A percentile compares a stretch with the other conserved stretches of the same genome.
Conservation (phyloP, 768 basidiomycete species). For the Arthromyces matolae region DNA sequence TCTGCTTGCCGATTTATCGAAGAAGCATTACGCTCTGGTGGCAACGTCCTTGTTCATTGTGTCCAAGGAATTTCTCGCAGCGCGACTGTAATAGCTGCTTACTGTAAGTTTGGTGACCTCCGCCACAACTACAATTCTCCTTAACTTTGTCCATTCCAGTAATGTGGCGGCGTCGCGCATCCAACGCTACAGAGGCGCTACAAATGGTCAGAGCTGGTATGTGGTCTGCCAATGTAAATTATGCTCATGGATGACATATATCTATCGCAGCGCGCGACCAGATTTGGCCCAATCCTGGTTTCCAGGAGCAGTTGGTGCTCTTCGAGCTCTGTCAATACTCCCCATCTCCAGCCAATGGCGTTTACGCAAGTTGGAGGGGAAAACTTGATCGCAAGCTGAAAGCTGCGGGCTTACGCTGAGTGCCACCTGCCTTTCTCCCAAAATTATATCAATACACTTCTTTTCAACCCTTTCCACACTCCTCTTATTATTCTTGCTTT, state of each 20-base stretch:
- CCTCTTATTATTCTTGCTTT: background rate
- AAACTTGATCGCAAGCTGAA: constrained; percentile 48
- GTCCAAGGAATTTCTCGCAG: constrained; percentile 64
- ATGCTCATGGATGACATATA: background rate
- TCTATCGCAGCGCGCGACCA: constrained; percentile 60
- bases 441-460: constrained; percentile 1
- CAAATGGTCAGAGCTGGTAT: constrained; percentile 58
- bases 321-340: constrained; percentile 71
- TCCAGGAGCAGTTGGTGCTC: constrained; percentile 73
- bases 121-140: background rate
- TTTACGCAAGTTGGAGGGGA: constrained; percentile 64
- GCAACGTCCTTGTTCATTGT: constrained; percentile 64
- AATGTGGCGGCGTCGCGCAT: constrained; percentile 64
- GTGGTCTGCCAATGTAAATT: constrained; percentile 8
- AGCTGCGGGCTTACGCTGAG: constrained; percentile 34
- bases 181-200: constrained; percentile 53
- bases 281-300: constrained; percentile 77
- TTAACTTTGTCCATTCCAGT: constrained; percentile 36
- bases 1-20: constrained; percentile 64
- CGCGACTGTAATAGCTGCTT: constrained; percentile 71
- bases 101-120: constrained; percentile 45
- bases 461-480: background rate
- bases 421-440: constrained; percentile 8
- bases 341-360: constrained; percentile 55
- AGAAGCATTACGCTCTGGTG: constrained; percentile 52